Evolutionary conservation across 2,329 filamentous ascomycete species (phyloP).

Genomic region (Cladosporium sp.): DNA sequence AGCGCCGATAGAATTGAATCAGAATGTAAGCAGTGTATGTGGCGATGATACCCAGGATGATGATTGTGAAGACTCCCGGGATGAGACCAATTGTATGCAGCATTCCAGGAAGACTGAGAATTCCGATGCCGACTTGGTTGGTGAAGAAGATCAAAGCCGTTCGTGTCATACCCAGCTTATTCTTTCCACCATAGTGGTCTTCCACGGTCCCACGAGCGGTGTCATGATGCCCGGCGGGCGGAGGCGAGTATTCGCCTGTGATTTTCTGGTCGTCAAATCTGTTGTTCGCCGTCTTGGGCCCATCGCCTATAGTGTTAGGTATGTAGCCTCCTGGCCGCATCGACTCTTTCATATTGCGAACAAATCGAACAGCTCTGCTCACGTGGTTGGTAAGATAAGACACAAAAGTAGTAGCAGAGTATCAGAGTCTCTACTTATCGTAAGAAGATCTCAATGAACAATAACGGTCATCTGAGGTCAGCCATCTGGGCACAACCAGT

Average conservation of each 20-base stretch:
- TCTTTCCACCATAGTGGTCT: slow-evolving; percentile 7
- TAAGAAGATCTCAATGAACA: no score
- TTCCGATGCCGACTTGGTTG: slow-evolving; percentile 24
- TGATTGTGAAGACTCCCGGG: background rate
- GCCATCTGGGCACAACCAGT: background rate
- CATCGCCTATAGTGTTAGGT: background rate
- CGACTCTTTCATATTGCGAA: background rate
- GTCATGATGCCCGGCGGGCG: background rate
- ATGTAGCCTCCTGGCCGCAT: background rate
- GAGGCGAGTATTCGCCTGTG: background rate
- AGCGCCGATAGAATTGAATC: slow-evolving; percentile 5
- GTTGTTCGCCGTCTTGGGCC: background rate
- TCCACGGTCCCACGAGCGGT: background rate
- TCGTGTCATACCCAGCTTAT: background rate
- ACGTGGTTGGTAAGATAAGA: background rate
- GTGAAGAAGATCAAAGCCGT: slow-evolving; percentile 9
- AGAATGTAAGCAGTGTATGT: slow-evolving; percentile 5
- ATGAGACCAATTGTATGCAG: background rate
- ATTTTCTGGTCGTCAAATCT: background rate
- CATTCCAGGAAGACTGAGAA: background rate
- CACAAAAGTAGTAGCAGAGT: background rate
- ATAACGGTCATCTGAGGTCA: background rate
- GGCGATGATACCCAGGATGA: slow-evolving; percentile 1
- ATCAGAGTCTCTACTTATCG: background rate
- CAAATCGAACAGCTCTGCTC: background rate